These are phyloP conservation scores for Phyllosticta citrichinensis DNA, from an alignment of 2,329 filamentous ascomycete genomes.

Conservation along the genomic window DNA sequence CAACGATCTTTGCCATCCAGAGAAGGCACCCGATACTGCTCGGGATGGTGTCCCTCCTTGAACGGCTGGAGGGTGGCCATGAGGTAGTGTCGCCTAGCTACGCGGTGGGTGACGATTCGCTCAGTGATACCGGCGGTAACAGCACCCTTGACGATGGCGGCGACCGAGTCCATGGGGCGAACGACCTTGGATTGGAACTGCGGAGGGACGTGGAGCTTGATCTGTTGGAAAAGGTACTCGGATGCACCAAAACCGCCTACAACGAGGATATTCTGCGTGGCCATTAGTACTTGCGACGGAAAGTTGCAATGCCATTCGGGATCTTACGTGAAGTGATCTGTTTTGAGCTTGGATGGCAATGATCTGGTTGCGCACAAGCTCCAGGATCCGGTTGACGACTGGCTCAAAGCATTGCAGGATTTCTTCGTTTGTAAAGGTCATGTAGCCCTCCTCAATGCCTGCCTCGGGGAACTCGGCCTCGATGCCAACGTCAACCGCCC, in stretches of 20 bases:
- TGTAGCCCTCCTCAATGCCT: slow-evolving; percentile 96
- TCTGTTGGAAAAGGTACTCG: slow-evolving; percentile 98
- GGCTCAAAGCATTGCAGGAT: slow-evolving; percentile 98
- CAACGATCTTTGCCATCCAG: slow-evolving; percentile 95
- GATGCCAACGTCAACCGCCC: slow-evolving; percentile 97
- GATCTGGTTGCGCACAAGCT: slow-evolving; percentile 95
- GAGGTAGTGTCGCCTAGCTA: slow-evolving; percentile 93
- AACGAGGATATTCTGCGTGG: slow-evolving; percentile 72
- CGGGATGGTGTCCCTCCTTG: slow-evolving; percentile 96
- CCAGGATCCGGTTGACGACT: slow-evolving; percentile 91
- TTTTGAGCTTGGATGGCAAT: slow-evolving; percentile 98
- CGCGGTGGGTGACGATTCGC: slow-evolving; percentile 90
- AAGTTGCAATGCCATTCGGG: background rate
- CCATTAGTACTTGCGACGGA: background rate
- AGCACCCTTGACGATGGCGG: slow-evolving; percentile 95
- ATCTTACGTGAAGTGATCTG: slow-evolving; percentile 64
- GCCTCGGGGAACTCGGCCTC: slow-evolving; percentile 97
- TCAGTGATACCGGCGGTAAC: slow-evolving; percentile 97
- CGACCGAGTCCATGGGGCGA: slow-evolving; percentile 96
- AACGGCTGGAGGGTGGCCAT: slow-evolving; percentile 98
- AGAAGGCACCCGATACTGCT: slow-evolving; percentile 93
- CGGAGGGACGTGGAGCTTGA: slow-evolving; percentile 94
- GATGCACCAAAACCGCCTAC: slow-evolving; percentile 97
- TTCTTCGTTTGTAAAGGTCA: slow-evolving; percentile 99
- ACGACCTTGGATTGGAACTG: slow-evolving; percentile 99